Base-by-base conservation (phyloP, 495 filamentous ascomycete species). In the Ascobolus immersus region DNA sequence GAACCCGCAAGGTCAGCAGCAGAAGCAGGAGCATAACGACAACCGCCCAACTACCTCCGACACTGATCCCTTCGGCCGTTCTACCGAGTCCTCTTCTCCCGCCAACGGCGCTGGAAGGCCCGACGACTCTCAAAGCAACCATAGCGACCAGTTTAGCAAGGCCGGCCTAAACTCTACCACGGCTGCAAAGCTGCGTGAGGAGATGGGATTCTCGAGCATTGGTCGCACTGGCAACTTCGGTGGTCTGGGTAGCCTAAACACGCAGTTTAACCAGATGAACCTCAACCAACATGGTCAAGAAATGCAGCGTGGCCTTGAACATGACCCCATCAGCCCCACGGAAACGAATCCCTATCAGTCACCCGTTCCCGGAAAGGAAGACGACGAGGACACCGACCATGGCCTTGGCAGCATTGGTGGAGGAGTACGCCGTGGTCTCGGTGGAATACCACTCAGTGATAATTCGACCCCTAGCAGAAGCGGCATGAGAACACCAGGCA, bases 291-390 rank as follows among this genome's bases (percentile, higher is more conserved):
- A 49, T 26, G 46, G 61, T 25, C 53, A 59, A 34, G 62, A 63
- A 31, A 61, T 54, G 31, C 58, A 64, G 13, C 47, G 50, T 32
- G 46, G 50, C 6, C 40, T 60, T 35, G 76, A 80, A 40, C n/a
- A n/a, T n/a, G n/a, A n/a, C n/a, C 71, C 72, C 5, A 64, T 76
- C 39, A 94, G 89, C 46, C 89, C 86, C 22, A 86, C 84, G 0
- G 80, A 91, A 39, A 94, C 86, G 1, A 96, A 96, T 51, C 89
- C 86, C n/a, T 96, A 82, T 46, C 75, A 77, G 41, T 94, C 84
- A 51, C 89, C 86, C 6, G 69, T 76, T n/a, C 73, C 67, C n/a
- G 75, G 81, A 12, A 67, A 69, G 21, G 60, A 59, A 0, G 71
- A 80, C 17, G 59, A 64, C 2, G 73, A 79, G 18, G 73, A 81